Evolutionary conservation across 768 basidiomycete species (phyloP), one percentile per base, ranked within the genome.

Genomic region (Clitopilus hobsonii): DNA sequence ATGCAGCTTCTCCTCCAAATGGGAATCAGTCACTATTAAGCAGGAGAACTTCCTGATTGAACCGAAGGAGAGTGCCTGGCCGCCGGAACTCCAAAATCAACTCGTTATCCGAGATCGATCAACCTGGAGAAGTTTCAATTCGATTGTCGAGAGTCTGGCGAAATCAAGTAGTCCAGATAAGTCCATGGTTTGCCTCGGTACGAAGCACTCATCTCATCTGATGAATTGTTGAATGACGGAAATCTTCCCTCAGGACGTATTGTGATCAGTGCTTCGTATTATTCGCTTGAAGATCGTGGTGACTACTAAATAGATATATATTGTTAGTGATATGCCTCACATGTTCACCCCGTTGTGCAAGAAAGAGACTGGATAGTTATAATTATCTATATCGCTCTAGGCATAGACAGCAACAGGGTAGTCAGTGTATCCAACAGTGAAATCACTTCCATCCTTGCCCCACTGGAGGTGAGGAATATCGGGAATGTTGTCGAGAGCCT

Each of bases 341-440:
- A n/a, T n/a, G n/a, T n/a, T n/a, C n/a, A n/a, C n/a, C n/a, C n/a
- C n/a, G n/a, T n/a, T n/a, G n/a, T n/a, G n/a, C n/a, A n/a, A n/a
- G n/a, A n/a, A n/a, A n/a, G n/a, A n/a, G n/a, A n/a, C n/a, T n/a
- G n/a, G n/a, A n/a, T n/a, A n/a, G n/a, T n/a, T n/a, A n/a, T n/a
- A 7, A 7, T 16, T 16, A 7, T 32, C 30, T 32, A 32, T 32
- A 7, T 32, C 7, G 30, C 16, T 45, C 71, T 61, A 59, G 11
- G n/a, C n/a, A n/a, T 60, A 63, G 26, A 51, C 52, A 16, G 71
- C 70, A 3, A 28, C 57, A 14, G 71, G 70, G 58, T 76, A 76
- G 52, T 74, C 73, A 0, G 71, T 72, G 49, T 72, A 75, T 22
- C 74, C 74, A 30, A 66, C 61, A 22, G 53, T 51, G 52, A 64